Evolutionary conservation across 352 stramenopile genomes (phyloP), one percentile per base, ranked within the genome.

Genomic region (Pythium aquatile): DNA sequence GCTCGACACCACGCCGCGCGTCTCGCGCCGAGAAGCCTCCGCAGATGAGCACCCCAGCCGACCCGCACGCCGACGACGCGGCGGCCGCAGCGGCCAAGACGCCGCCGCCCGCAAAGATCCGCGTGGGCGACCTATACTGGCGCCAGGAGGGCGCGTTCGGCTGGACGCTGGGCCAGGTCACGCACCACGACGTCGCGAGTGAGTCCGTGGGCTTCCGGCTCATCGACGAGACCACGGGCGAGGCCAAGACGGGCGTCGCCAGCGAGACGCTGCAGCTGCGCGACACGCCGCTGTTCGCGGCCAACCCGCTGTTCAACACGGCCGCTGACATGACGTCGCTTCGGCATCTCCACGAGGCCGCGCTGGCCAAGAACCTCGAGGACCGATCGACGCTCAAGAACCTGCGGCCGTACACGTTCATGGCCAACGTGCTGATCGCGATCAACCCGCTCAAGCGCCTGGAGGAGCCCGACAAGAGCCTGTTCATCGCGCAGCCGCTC

Each of bases 301-400:
- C 86, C 11, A 94, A 94, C 65, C 84, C 86, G 53, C 63, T 93
- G 10, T 87, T 90, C 63, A 76, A 67, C 39, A 92, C 84, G 13
- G 77, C 82, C 14, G 76, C 81, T 17, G 40, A 95, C 48, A 95
- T 95, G 84, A 95, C 86, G 66, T 91, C 84, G 55, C 72, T 95
- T 29, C 79, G 84, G 35, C 81, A 95, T 48, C 63, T 95, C 54
- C 84, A 95, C 60, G 90, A 97, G 66, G 84, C 88, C 14, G 88
- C 88, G 42, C 65, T 93, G 44, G 86, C 89, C 54, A 96, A 96
- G 66, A 94, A 97, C 68, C 69, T 97, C 44, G 77, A 95, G 52
- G 90, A 96, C 69, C 84, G 88, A 9, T 73, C 87, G 54, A 72
- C 79, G 24, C 65, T 95, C 24, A 60, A 91, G 44, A 83, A 91